Conservation (phyloP, 495 filamentous ascomycete species). For the Friedmanniomyces simplex region DNA sequence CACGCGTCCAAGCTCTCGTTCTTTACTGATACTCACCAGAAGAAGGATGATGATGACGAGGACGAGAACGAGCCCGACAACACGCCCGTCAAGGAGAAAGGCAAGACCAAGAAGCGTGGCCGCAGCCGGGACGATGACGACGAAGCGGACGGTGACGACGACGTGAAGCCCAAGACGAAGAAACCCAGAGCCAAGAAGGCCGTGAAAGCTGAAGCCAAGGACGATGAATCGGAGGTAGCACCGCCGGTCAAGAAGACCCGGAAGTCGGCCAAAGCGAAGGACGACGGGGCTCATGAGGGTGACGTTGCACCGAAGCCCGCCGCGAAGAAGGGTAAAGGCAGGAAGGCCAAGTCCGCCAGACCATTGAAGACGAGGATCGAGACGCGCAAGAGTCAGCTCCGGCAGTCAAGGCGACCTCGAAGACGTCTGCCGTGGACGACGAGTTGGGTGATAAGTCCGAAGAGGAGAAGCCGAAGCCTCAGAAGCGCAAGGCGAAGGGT, state of each 20-base stretch:
- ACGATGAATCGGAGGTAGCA: slow-evolving; percentile 15
- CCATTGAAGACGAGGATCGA: slow-evolving; percentile 24
- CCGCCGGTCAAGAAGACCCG: slow-evolving; percentile 22
- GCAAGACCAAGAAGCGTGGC: slow-evolving; percentile 34
- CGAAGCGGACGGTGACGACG: slow-evolving; percentile 29
- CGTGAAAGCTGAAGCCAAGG: slow-evolving; percentile 4
- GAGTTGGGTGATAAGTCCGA: slow-evolving; percentile 3
- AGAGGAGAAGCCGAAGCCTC: slow-evolving; percentile 23
- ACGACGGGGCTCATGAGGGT: slow-evolving; percentile 28
- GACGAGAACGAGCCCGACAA: slow-evolving; percentile 31
- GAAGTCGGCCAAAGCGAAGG: slow-evolving; percentile 16
- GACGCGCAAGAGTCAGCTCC: slow-evolving; percentile 22
- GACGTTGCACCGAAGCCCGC: slow-evolving; percentile 9
- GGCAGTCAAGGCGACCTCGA: slow-evolving; percentile 24
- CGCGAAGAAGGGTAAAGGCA: slow-evolving; percentile 5
- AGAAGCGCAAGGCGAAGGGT: slow-evolving; percentile 23
- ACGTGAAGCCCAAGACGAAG: slow-evolving; percentile 22
- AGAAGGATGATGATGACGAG: slow-evolving; percentile 19
- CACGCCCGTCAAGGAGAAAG: slow-evolving; percentile 23
- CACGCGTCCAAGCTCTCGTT: background rate
- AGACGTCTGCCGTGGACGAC: background rate
- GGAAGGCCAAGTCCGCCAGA: slow-evolving; percentile 13
- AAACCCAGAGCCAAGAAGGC: slow-evolving; percentile 24
- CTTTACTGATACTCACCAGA: background rate
- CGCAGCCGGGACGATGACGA: slow-evolving; percentile 31